These are phyloP conservation scores for Cryomyces minteri DNA, from an alignment of 495 filamentous ascomycete species.

Conservation along the genomic window DNA sequence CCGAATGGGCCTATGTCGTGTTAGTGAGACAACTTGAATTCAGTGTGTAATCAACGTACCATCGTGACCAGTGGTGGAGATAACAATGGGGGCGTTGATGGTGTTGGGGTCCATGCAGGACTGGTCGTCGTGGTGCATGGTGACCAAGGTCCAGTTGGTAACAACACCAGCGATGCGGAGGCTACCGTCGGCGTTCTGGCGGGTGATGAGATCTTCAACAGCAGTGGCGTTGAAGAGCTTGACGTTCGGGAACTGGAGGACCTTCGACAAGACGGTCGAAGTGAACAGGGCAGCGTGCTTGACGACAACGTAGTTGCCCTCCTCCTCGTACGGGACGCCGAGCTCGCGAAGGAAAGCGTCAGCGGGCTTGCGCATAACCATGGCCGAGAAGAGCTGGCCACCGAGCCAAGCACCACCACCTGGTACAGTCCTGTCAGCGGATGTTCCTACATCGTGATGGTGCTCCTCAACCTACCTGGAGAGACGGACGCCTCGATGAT, in stretches of 20 bases:
- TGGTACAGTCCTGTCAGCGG: neutral
- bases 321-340: slow-evolving; percentile 72
- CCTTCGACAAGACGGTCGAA: slow-evolving; percentile 62
- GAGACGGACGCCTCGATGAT: slow-evolving; percentile 78
- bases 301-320: slow-evolving; percentile 73
- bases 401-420: slow-evolving; percentile 84
- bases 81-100: slow-evolving; percentile 72
- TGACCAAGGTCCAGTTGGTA: slow-evolving; percentile 84
- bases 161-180: slow-evolving; percentile 73
- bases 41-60: slow-evolving; percentile 19
- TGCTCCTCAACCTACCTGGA: slow-evolving; percentile 28
- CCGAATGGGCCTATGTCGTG: slow-evolving; percentile 40
- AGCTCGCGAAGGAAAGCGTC: slow-evolving; percentile 65
- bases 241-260: slow-evolving; percentile 68
- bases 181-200: slow-evolving; percentile 27
- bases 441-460: neutral
- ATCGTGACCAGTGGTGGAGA: slow-evolving; percentile 80
- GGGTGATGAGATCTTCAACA: slow-evolving; percentile 82
- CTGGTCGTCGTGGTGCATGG: slow-evolving; percentile 82
- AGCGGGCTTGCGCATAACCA: slow-evolving; percentile 86
- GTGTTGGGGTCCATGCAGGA: slow-evolving; percentile 93
- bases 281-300: slow-evolving; percentile 90
- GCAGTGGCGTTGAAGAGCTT: slow-evolving; percentile 90
- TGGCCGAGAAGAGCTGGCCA: slow-evolving; percentile 79
- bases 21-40: neutral